Conservation (phyloP, 306 rosid species). For the Inga leiocalycina region DNA sequence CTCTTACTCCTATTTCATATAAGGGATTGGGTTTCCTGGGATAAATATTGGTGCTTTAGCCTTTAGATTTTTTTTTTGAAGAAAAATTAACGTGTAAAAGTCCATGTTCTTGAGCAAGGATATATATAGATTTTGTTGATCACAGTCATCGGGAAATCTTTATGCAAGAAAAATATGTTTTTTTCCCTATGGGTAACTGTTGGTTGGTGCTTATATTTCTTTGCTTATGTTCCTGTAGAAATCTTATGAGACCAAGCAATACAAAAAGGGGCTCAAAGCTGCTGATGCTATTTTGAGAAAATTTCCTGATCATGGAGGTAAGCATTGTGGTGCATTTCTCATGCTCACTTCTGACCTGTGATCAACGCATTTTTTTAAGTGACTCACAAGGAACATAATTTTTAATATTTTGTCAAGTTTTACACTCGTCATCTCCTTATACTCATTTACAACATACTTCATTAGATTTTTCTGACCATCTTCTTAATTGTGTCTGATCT, state of each 20-base stretch:
- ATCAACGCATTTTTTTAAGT: slow-evolving; percentile 21
- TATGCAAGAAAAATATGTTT: not conserved
- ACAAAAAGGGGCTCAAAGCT: slow-evolving; percentile 94
- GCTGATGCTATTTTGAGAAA: slow-evolving; percentile 94
- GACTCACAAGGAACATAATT: slow-evolving; percentile 8
- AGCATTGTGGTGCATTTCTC: slow-evolving; percentile 9
- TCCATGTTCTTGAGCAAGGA: not conserved
- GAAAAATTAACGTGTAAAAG: not conserved
- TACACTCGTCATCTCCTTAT: not conserved
- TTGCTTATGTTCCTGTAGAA: slow-evolving; percentile 54
- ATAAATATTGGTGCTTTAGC: not conserved
- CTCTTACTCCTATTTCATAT: not conserved
- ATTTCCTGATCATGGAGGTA: slow-evolving; percentile 99
- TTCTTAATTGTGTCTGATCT: slow-evolving; percentile 23
- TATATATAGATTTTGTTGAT: slow-evolving; percentile 11
- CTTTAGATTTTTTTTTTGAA: not conserved
- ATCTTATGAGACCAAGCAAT: slow-evolving; percentile 98
- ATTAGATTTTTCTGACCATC: not conserved
- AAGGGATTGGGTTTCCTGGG: not conserved
- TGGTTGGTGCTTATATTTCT: slow-evolving; percentile 26
- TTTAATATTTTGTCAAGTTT: not conserved
- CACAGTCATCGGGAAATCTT: slow-evolving; percentile 2
- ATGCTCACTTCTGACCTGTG: slow-evolving; percentile 7
- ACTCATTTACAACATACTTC: slow-evolving; percentile 18
- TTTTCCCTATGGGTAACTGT: not conserved